Percentiles rank a stretch among this genome's conserved stretches.
Conservation (phyloP, 2,329 filamentous ascomycete species). For the Sarocladium kiliense region DNA sequence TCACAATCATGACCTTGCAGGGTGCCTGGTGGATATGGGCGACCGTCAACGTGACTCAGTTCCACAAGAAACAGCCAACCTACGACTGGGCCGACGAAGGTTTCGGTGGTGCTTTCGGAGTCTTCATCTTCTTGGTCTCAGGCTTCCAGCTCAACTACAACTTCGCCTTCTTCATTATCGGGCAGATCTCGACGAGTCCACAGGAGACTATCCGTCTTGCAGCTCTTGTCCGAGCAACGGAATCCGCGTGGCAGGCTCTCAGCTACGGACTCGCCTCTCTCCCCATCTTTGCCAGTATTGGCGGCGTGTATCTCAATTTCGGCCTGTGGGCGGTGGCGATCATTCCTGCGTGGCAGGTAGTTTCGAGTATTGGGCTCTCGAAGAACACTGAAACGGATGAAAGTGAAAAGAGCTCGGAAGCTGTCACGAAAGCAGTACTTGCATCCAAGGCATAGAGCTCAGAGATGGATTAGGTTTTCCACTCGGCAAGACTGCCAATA, state of each 20-base stretch:
- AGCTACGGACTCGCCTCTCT: constrained; percentile 61
- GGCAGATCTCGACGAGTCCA: constrained; percentile 53
- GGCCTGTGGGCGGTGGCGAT: constrained; percentile 57
- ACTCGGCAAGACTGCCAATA: too few species aligned
- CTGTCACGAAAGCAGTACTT: too few species aligned
- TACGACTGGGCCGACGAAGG: constrained; percentile 60
- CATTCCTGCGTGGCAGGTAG: constrained; percentile 57
- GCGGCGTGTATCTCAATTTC: constrained; percentile 63
- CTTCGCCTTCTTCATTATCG: constrained; percentile 63
- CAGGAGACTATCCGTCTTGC: constrained; percentile 60
- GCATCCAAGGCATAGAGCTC: too few species aligned
- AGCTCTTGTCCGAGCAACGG: constrained; percentile 58
- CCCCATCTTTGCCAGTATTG: constrained; percentile 54
- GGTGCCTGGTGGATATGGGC: constrained; percentile 67
- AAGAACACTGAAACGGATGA: not conserved
- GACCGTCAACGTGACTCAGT: constrained; percentile 57
- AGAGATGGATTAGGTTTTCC: too few species aligned
- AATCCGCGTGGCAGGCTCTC: constrained; percentile 64
- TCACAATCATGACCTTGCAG: constrained; percentile 46
- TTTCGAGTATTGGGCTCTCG: not conserved
- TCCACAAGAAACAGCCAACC: constrained; percentile 44
- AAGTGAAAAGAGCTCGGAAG: too few species aligned
- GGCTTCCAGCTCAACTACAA: constrained; percentile 69
- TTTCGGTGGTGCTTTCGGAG: constrained; percentile 58
- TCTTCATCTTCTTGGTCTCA: constrained; percentile 61